These are phyloP conservation scores for Melampsora occidentalis DNA, from an alignment of 1,284 basidiomycete genomes.

Conservation along the genomic window DNA sequence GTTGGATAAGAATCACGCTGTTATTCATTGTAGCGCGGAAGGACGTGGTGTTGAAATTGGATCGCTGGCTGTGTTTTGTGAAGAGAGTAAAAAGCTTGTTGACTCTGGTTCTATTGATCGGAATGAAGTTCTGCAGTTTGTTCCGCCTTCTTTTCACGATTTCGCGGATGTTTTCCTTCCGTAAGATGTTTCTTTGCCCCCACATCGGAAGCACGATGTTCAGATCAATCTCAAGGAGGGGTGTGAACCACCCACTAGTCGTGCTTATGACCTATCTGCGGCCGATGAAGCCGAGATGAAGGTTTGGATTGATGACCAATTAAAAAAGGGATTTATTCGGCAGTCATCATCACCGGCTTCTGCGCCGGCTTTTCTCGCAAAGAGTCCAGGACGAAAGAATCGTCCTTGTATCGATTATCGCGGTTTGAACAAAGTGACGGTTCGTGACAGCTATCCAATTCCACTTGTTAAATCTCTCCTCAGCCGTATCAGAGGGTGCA, in stretches of 20 bases:
- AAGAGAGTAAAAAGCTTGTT: too few species aligned
- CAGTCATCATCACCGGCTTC: conserved; percentile 2
- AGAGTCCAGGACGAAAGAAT: conserved; percentile 43
- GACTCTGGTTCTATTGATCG: too few species aligned
- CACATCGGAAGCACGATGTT: background rate
- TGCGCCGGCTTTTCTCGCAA: conserved; percentile 43
- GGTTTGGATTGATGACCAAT: background rate
- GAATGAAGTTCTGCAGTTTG: background rate
- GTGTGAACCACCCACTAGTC: background rate
- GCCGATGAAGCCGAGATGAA: background rate
- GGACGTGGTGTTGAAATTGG: too few species aligned
- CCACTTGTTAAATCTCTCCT: background rate
- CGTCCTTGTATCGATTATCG: conserved; percentile 45
- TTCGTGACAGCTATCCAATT: background rate
- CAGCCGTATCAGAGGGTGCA: background rate
- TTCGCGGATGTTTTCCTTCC: background rate
- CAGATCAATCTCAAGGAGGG: conserved; percentile 1
- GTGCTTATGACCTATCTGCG: background rate
- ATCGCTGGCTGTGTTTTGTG: too few species aligned
- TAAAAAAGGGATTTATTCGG: background rate
- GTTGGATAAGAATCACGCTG: background rate
- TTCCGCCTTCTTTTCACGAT: background rate
- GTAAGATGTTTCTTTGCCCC: background rate
- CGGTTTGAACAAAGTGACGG: conserved; percentile 43
- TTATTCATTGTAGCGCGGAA: background rate